A percentile compares a stretch with the other conserved stretches of the same genome.
These are phyloP conservation scores for Raffaelea ambrosiae DNA, from an alignment of 2,329 filamentous ascomycete species.

Conservation along the genomic window DNA sequence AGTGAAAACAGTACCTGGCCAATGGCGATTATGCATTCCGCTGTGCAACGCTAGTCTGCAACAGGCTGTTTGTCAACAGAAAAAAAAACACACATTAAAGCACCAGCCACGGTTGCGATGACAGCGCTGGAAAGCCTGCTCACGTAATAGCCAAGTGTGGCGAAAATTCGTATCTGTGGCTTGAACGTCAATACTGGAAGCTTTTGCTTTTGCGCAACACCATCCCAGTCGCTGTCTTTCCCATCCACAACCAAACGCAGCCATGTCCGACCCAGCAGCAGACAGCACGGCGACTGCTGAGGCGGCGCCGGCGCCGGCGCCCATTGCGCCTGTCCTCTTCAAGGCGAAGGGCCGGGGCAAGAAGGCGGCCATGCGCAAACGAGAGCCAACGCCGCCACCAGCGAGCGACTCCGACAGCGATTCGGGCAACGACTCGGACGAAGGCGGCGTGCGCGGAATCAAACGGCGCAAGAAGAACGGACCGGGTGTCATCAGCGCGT, in stretches of 20 bases:
- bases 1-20: neutral
- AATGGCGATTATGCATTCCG: neutral
- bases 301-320: constrained; percentile 20
- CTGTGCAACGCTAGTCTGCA: no score
- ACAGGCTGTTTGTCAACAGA: no score
- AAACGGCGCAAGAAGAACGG: constrained; percentile 67
- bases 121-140: neutral
- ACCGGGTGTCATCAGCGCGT: constrained; percentile 24
- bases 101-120: no score
- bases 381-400: constrained; percentile 68
- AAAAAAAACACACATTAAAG: no score
- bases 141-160: constrained; percentile 6
- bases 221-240: no score
- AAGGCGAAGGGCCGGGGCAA: constrained; percentile 72
- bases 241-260: no score
- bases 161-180: constrained; percentile 3
- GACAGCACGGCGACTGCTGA: constrained; percentile 18
- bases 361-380: constrained; percentile 73
- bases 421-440: constrained; percentile 66
- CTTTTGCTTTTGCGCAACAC: no score
- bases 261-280: constrained; percentile 6
- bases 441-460: constrained; percentile 55
- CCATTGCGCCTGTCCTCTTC: constrained; percentile 49
- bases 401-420: constrained; percentile 44
- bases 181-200: neutral